phyloP scores from a whole-genome alignment of 768 basidiomycete genomes.

The Collybiopsis confluens region DNA sequence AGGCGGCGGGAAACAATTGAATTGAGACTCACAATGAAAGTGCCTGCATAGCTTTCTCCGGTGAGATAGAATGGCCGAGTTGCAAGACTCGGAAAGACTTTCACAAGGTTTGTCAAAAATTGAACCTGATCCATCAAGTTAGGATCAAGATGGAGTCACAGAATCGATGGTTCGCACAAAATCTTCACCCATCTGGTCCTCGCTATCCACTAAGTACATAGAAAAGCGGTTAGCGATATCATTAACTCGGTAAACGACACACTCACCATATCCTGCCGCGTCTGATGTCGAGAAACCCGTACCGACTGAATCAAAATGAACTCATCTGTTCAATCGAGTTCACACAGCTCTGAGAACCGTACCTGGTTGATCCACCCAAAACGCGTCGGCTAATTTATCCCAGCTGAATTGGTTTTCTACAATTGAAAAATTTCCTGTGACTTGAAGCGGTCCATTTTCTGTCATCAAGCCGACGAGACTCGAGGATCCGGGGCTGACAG shows the following conservation, averaged over 20 bases:
- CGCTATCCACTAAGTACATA: constrained; percentile 43
- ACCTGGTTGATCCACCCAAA: constrained; percentile 10
- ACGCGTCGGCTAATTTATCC: constrained; percentile 11
- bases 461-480: constrained; percentile 1
- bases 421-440: constrained; percentile 6
- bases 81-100: constrained; percentile 49
- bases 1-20: too few relatives aligned
- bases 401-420: constrained; percentile 13
- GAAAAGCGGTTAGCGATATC: too few relatives aligned
- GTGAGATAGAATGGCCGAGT: constrained; percentile 43
- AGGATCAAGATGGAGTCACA: not conserved
- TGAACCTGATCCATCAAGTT: constrained; percentile 32
- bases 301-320: not conserved
- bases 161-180: constrained; percentile 36
- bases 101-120: constrained; percentile 46
- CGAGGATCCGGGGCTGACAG: not conserved
- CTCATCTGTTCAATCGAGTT: constrained; percentile 3
- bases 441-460: constrained; percentile 10
- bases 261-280: not conserved
- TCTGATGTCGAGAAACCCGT: constrained; percentile 8
- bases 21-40: constrained; percentile 37
- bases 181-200: constrained; percentile 61
- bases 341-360: not conserved
- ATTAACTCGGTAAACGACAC: not conserved
- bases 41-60: constrained; percentile 53